Evolutionary conservation across 805 yeast species (phyloP).

Genomic region (Isabelozyma pseudorhagii): DNA sequence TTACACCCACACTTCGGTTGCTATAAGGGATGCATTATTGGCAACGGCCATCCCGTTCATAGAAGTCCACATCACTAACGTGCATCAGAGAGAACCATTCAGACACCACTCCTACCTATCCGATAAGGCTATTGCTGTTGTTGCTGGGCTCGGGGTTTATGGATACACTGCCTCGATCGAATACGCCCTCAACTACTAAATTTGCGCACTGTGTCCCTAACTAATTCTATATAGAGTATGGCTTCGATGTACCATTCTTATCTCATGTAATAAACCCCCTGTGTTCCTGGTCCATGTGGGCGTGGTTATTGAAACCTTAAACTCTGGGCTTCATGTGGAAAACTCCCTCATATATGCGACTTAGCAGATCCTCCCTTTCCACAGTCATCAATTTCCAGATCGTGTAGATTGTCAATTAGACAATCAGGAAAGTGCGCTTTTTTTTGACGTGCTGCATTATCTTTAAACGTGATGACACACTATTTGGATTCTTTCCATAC

Average conservation of each 20-base stretch:
- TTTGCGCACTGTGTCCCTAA: background rate
- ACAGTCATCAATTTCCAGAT: background rate
- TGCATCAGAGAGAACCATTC: slow-evolving; percentile 49
- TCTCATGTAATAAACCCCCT: background rate
- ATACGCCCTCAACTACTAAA: slow-evolving; percentile 35
- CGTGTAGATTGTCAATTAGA: background rate
- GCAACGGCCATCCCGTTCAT: slow-evolving; percentile 49
- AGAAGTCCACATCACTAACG: slow-evolving; percentile 50
- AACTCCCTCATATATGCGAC: background rate
- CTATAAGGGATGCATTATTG: slow-evolving; percentile 47
- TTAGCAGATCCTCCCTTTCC: background rate
- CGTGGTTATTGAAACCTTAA: background rate
- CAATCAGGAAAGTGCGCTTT: background rate
- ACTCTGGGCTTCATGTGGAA: background rate
- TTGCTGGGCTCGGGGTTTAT: slow-evolving; percentile 40
- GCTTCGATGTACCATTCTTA: too few species aligned
- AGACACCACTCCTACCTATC: slow-evolving; percentile 48
- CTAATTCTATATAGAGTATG: too few species aligned
- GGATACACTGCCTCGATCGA: slow-evolving; percentile 41
- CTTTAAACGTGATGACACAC: background rate
- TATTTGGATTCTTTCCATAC: too few species aligned
- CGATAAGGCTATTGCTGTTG: slow-evolving; percentile 48
- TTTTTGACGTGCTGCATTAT: background rate
- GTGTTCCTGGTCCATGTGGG: background rate
- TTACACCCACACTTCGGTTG: slow-evolving; percentile 50